Conservation (phyloP, 768 basidiomycete genomes). For the Kwoniella dejecticola region DNA sequence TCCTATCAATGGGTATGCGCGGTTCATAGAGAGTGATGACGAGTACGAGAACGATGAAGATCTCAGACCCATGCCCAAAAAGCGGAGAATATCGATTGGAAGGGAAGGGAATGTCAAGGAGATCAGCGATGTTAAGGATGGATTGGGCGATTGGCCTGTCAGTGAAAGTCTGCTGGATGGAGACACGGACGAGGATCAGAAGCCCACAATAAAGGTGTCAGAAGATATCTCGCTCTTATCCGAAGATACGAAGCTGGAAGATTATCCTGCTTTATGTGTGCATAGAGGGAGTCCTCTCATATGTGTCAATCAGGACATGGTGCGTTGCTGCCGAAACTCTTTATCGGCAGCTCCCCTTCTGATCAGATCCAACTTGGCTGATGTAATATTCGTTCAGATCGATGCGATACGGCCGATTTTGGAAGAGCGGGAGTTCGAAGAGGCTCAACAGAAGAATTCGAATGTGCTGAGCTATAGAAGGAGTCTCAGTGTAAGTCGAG, state of each 20-base stretch:
- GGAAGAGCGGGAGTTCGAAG: conserved; percentile 50
- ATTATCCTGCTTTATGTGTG: conserved; percentile 46
- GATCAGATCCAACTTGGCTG: too few relatives aligned
- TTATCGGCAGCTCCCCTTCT: too few relatives aligned
- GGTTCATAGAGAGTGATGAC: too few relatives aligned
- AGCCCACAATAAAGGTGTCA: not conserved
- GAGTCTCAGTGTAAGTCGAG: conserved; percentile 51
- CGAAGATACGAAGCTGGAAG: conserved; percentile 38
- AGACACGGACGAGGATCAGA: not conserved
- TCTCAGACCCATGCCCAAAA: conserved; percentile 12
- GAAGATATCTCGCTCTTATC: conserved; percentile 40
- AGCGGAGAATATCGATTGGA: not conserved
- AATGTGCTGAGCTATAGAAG: conserved; percentile 53
- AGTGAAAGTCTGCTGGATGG: too few relatives aligned
- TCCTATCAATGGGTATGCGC: not conserved
- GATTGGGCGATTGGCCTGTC: too few relatives aligned
- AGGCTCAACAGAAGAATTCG: conserved; percentile 49
- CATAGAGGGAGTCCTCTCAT: conserved; percentile 45
- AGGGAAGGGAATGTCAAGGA: not conserved
- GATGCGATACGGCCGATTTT: conserved; percentile 54
- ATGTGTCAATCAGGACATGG: conserved; percentile 55
- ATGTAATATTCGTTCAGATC: conserved; percentile 29
- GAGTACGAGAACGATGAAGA: not conserved
- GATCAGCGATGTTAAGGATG: not conserved
- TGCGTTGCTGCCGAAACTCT: conserved; percentile 34